Conservation (phyloP, 2,329 filamentous ascomycete genomes). For the Xylaria sp. region DNA sequence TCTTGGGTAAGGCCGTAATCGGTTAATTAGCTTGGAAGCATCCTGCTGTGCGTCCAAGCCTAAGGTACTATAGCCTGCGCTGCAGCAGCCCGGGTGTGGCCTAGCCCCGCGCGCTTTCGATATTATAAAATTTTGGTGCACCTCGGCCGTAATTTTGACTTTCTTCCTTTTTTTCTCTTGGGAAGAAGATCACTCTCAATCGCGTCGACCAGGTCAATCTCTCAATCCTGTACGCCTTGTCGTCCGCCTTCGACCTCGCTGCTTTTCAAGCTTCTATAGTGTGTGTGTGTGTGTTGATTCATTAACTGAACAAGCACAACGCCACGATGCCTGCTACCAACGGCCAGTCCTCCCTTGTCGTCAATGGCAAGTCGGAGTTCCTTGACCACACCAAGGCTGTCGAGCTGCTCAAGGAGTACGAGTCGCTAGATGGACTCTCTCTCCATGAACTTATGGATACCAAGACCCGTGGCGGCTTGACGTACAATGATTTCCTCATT, state of each 20-base stretch:
- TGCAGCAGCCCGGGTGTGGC: neutral
- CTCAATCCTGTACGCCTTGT: constrained; percentile 42
- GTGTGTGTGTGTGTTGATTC: constrained; percentile 42
- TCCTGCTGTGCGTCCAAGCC: constrained; percentile 11
- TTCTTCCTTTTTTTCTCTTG: constrained; percentile 59
- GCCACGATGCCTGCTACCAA: constrained; percentile 78
- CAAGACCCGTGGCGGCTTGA: constrained; percentile 90
- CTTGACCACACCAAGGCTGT: constrained; percentile 81
- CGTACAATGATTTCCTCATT: constrained; percentile 98
- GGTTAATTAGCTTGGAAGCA: constrained; percentile 1
- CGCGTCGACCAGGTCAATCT: constrained; percentile 51
- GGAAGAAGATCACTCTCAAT: constrained; percentile 63
- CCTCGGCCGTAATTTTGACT: constrained; percentile 39
- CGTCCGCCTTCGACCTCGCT: constrained; percentile 59
- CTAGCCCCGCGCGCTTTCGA: neutral
- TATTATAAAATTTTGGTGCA: constrained; percentile 56
- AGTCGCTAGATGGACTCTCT: constrained; percentile 84
- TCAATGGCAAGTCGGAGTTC: constrained; percentile 66
- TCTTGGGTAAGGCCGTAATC: constrained; percentile 1
- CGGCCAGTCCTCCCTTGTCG: constrained; percentile 63
- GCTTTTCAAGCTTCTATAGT: constrained; percentile 40
- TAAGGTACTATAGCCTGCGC: neutral
- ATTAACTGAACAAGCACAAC: constrained; percentile 47
- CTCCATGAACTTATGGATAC: constrained; percentile 90
- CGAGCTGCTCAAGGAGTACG: constrained; percentile 84